A percentile compares a stretch with the other conserved stretches of the same genome.
Conservation (phyloP, 176 grass and related monocot species). For the Raddia guianensis region DNA sequence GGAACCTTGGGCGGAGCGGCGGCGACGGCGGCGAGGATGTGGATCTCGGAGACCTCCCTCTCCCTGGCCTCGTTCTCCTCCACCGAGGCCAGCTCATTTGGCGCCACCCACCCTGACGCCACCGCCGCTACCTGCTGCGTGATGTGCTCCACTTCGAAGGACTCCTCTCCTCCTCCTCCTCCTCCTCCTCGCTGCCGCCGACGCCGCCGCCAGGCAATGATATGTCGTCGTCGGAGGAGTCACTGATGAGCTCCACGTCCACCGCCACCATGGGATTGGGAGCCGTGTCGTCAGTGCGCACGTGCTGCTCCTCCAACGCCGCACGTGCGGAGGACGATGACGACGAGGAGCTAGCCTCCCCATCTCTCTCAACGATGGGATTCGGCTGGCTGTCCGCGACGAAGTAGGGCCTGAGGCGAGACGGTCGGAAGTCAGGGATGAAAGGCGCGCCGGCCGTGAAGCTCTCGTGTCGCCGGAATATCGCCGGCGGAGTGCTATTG, state of each 20-base stretch:
- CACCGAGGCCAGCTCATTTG: slow-evolving; percentile 23
- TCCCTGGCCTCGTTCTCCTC: slow-evolving; percentile 32
- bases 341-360: background rate
- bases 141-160: slow-evolving; percentile 45
- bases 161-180: slow-evolving; percentile 37
- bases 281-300: background rate
- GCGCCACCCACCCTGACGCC: background rate
- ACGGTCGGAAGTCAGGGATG: slow-evolving; percentile 8
- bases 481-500: background rate
- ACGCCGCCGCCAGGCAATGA: slow-evolving; percentile 12
- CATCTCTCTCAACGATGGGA: background rate
- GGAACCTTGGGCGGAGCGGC: background rate
- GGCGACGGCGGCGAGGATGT: background rate
- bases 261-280: slow-evolving; percentile 1
- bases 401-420: slow-evolving; percentile 56
- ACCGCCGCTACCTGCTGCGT: slow-evolving; percentile 32
- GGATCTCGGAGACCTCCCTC: slow-evolving; percentile 37
- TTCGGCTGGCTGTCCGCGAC: slow-evolving; percentile 27
- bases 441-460: slow-evolving; percentile 45
- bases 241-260: slow-evolving; percentile 51
- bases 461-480: slow-evolving; percentile 49
- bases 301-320: background rate
- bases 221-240: slow-evolving; percentile 52
- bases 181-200: background rate
- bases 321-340: background rate